Conservation (phyloP, 2,329 filamentous ascomycete genomes). For the Botrytis hyacinthi region DNA sequence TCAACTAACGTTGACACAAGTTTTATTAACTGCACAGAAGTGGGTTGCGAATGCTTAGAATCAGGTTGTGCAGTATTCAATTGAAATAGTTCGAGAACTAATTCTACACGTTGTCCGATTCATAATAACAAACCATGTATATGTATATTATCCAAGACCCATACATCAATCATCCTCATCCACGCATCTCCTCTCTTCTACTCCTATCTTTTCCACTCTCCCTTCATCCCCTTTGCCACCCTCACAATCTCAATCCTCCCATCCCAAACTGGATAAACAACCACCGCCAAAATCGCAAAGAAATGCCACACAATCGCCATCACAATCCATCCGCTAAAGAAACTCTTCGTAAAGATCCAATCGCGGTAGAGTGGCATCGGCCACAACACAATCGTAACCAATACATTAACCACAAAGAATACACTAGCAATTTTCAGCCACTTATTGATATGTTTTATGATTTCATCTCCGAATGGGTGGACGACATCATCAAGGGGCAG, state of each 20-base stretch:
- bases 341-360: constrained; percentile 49
- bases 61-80: background rate
- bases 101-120: background rate
- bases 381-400: constrained; percentile 49
- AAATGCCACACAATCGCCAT: constrained; percentile 54
- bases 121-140: background rate
- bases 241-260: constrained; percentile 43
- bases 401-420: constrained; percentile 44
- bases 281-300: constrained; percentile 46
- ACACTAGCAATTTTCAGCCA: constrained; percentile 45
- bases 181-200: background rate
- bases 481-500: constrained; percentile 43
- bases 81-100: background rate
- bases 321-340: constrained; percentile 51
- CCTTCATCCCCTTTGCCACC: background rate
- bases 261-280: constrained; percentile 49
- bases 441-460: constrained; percentile 38
- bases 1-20: background rate
- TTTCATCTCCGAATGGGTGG: constrained; percentile 45
- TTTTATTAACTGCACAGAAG: background rate
- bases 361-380: constrained; percentile 50
- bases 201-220: background rate
- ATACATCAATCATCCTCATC: background rate
- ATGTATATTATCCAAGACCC: background rate
- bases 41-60: background rate